Conservation (phyloP, 2,329 filamentous ascomycete genomes). For the Cladosporium velox region DNA sequence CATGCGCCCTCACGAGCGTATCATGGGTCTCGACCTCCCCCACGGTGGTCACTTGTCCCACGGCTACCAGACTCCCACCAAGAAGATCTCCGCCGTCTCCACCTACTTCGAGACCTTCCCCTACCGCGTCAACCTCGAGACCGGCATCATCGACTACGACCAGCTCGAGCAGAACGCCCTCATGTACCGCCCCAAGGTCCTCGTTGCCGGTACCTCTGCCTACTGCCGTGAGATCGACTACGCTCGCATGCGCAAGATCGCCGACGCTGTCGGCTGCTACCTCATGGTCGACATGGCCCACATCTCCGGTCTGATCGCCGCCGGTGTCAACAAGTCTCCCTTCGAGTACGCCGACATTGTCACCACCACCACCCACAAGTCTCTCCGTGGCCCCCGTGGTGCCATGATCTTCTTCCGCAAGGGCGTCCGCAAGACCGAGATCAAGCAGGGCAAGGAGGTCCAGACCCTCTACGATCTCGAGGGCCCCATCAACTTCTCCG, state of each 20-base stretch:
- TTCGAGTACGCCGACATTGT: conserved; percentile 94
- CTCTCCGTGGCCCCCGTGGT: conserved; percentile 91
- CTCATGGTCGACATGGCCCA: conserved; percentile 98
- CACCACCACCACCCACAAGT: conserved; percentile 99
- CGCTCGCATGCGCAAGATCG: conserved; percentile 91
- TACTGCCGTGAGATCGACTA: conserved; percentile 99
- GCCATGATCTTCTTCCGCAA: conserved; percentile 99
- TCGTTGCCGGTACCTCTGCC: conserved; percentile 94
- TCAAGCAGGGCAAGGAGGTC: conserved; percentile 82
- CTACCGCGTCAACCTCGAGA: conserved; percentile 85
- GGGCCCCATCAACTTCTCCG: conserved; percentile 95
- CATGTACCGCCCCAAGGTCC: conserved; percentile 92
- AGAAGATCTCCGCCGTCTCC: conserved; percentile 86
- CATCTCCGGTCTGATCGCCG: conserved; percentile 93
- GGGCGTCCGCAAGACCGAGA: conserved; percentile 84
- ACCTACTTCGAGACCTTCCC: conserved; percentile 99
- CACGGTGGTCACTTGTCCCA: conserved; percentile 96
- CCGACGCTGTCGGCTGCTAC: conserved; percentile 90
- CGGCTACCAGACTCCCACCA: conserved; percentile 90
- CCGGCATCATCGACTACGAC: conserved; percentile 97
- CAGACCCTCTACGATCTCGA: conserved; percentile 84
- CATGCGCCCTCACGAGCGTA: conserved; percentile 85
- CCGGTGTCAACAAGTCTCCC: conserved; percentile 88
- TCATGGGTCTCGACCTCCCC: conserved; percentile 96
- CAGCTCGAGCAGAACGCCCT: conserved; percentile 84